Base-by-base conservation (phyloP, 306 rosid species). In the Sesbania bispinosa region DNA sequence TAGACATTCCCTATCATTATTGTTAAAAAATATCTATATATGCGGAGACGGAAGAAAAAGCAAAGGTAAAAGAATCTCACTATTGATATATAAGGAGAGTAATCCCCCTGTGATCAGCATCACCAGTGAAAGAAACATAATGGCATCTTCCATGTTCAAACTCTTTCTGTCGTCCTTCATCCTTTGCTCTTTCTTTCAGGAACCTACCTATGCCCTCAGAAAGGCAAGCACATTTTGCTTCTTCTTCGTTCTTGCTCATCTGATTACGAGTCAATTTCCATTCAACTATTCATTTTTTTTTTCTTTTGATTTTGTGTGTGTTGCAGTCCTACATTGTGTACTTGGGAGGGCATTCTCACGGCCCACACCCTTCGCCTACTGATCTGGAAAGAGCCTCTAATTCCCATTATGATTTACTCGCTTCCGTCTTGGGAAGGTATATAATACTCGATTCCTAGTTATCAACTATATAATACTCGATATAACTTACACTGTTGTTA, bases 391-490 rank as follows among this genome's bases (percentile, higher is more conserved):
- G 42, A 46, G 85, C 85, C 54, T 58, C 78, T 21, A 32, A 41
- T 71, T 76, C 81, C 14, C 85, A 81, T 71, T 35, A 81, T 68
- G 51, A 65, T 57, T 48, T 81, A 4, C 77, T 81, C 5, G 72
- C 62, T 59, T 76, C 85, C 11, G 43, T 81, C 76, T 42, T 81
- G 23, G 85, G 81, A 71, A 81, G 85, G 85, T 81, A n/a, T n/a
- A n/a, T n/a, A n/a, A n/a, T n/a, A n/a, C n/a, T n/a, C n/a, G n/a
- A n/a, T n/a, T n/a, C n/a, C n/a, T n/a, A n/a, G n/a, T n/a, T n/a
- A n/a, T n/a, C n/a, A n/a, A n/a, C n/a, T n/a, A n/a, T n/a, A n/a
- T n/a, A n/a, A n/a, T n/a, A n/a, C n/a, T n/a, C n/a, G n/a, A n/a
- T n/a, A n/a, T n/a, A n/a, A n/a, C n/a, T n/a, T n/a, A n/a, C n/a